A percentile compares a stretch with the other conserved stretches of the same genome.
These are phyloP conservation scores for Trichosporon sp. DNA, from an alignment of 1,284 basidiomycete species.

Conservation along the genomic window DNA sequence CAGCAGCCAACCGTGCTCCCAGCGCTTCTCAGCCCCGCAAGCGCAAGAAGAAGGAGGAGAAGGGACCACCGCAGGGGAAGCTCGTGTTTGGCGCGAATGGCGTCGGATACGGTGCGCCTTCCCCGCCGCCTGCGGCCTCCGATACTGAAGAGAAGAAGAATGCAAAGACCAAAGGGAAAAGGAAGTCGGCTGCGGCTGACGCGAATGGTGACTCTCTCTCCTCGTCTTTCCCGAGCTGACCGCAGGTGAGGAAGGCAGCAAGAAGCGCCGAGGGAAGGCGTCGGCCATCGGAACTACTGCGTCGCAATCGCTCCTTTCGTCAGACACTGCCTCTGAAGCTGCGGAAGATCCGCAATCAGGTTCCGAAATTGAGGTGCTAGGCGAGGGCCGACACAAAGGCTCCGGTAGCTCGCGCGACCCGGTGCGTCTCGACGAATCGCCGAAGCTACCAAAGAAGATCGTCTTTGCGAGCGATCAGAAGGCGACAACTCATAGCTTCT, in stretches of 20 bases:
- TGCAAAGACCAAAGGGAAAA: background rate
- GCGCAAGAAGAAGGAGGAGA: conserved; percentile 14
- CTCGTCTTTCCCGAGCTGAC: background rate
- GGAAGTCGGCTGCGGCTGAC: background rate
- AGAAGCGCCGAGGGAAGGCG: background rate
- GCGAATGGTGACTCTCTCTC: background rate
- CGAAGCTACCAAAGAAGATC: conserved; percentile 21
- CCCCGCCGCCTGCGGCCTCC: background rate
- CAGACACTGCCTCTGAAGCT: background rate
- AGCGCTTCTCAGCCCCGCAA: conserved; percentile 7
- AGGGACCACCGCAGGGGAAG: conserved; percentile 2
- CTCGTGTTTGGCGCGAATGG: conserved; percentile 13
- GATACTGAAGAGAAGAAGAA: background rate
- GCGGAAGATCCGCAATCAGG: background rate
- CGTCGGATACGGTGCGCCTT: conserved; percentile 6
- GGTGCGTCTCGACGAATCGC: background rate
- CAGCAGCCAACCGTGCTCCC: background rate
- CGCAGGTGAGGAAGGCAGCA: background rate
- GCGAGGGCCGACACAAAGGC: background rate
- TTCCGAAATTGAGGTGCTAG: background rate
- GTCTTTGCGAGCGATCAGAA: conserved; percentile 29
- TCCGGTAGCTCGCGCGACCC: background rate
- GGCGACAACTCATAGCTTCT: conserved; percentile 32
- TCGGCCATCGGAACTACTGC: background rate
- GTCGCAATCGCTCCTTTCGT: background rate